Percentiles rank a stretch among this genome's conserved stretches.
phyloP scores from a whole-genome alignment of 495 filamentous ascomycete genomes.

The Aspergillus ellipticus region DNA sequence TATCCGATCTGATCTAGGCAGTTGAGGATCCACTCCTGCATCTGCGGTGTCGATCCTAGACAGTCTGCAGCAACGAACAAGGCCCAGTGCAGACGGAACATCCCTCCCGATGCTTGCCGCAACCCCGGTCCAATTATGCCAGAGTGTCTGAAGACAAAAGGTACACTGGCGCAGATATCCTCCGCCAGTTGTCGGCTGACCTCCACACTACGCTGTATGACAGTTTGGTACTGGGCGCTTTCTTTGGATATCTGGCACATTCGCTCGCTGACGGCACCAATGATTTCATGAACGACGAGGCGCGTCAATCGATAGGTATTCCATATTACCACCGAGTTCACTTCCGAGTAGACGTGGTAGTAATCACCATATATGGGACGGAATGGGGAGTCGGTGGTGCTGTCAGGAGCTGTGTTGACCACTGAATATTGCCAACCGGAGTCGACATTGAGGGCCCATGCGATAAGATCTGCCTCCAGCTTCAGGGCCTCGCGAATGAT shows the following conservation, averaged over 20 bases:
- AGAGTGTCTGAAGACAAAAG: neutral
- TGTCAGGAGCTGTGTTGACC: neutral
- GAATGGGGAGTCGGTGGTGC: neutral
- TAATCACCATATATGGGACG: constrained; percentile 1
- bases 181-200: constrained; percentile 1
- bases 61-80: constrained; percentile 8
- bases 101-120: neutral
- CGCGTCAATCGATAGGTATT: constrained; percentile 9
- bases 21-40: constrained; percentile 4
- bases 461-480: constrained; percentile 5
- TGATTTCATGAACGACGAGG: constrained; percentile 5
- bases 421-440: neutral
- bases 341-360: constrained; percentile 10
- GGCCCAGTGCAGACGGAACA: constrained; percentile 8
- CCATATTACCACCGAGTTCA: constrained; percentile 1
- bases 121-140: neutral
- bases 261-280: constrained; percentile 2
- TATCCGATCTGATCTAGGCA: constrained; percentile 6
- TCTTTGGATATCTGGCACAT: neutral
- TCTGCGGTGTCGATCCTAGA: neutral
- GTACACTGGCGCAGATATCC: constrained; percentile 7
- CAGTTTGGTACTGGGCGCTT: neutral
- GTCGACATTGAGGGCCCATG: constrained; percentile 6
- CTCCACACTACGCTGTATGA: neutral
- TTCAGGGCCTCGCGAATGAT: constrained; percentile 4